Percentiles rank a stretch among this genome's conserved stretches.
These are phyloP conservation scores for Rhizopus sp. DNA, from an alignment of 371 early-diverging fungal species.

Conservation along the genomic window DNA sequence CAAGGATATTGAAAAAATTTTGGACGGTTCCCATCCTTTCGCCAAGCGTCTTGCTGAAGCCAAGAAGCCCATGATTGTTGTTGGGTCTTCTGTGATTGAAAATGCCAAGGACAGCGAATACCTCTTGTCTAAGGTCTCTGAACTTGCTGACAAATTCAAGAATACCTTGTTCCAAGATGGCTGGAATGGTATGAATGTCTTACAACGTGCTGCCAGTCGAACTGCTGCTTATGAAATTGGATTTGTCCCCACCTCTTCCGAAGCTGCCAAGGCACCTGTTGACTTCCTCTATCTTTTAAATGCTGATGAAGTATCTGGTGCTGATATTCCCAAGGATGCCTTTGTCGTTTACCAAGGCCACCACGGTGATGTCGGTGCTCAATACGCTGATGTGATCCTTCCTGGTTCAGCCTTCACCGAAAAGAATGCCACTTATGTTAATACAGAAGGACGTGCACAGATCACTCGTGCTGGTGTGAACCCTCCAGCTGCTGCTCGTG, in stretches of 20 bases:
- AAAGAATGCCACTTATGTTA: conserved; percentile 88
- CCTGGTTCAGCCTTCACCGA: conserved; percentile 98
- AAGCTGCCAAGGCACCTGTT: conserved; percentile 43
- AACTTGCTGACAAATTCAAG: conserved; percentile 70
- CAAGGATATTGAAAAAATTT: conserved; percentile 69
- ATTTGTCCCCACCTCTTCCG: conserved; percentile 65
- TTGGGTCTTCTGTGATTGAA: conserved; percentile 85
- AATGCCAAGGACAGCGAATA: conserved; percentile 70
- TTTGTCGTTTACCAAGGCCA: conserved; percentile 99
- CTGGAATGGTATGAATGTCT: conserved; percentile 90
- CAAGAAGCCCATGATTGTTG: conserved; percentile 90
- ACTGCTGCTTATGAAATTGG: conserved; percentile 94
- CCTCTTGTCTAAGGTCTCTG: conserved; percentile 69
- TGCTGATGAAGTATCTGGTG: conserved; percentile 82
- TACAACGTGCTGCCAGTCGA: conserved; percentile 87
- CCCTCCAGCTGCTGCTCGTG: conserved; percentile 90
- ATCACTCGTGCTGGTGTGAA: conserved; percentile 91
- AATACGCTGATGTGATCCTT: conserved; percentile 93
- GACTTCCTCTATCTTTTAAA: conserved; percentile 91
- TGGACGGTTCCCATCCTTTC: conserved; percentile 76
- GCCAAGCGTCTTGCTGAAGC: conserved; percentile 76
- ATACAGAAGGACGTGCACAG: conserved; percentile 96
- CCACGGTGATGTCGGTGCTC: conserved; percentile 96
- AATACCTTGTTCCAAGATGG: conserved; percentile 70
- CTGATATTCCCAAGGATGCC: conserved; percentile 84